These are phyloP conservation scores for Venturia pyrina DNA, from an alignment of 2,329 filamentous ascomycete genomes.

Conservation along the genomic window DNA sequence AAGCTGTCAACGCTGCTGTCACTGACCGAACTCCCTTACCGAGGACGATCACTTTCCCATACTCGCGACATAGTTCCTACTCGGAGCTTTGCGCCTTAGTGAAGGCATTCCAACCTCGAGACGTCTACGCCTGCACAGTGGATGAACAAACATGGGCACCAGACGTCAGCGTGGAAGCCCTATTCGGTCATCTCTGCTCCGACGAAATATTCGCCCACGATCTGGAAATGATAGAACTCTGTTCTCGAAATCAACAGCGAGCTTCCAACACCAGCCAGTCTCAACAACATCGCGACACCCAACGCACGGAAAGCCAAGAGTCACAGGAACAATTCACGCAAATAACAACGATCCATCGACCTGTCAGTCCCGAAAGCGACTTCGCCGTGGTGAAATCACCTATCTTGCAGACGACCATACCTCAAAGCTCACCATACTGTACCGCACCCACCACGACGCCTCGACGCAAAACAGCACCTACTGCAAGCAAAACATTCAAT, in stretches of 20 bases:
- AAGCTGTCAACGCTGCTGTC: slow-evolving; percentile 17
- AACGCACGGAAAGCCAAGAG: background rate
- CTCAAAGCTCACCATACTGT: background rate
- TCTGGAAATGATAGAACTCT: slow-evolving; percentile 6
- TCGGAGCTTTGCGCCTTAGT: slow-evolving; percentile 66
- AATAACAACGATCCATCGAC: background rate
- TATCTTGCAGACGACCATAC: background rate
- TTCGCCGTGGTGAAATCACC: background rate
- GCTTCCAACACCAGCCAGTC: background rate
- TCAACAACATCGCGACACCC: slow-evolving; percentile 1
- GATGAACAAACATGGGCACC: slow-evolving; percentile 54
- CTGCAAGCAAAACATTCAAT: background rate
- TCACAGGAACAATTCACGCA: background rate
- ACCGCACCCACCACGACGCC: background rate
- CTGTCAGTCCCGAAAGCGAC: background rate
- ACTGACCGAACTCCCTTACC: slow-evolving; percentile 17
- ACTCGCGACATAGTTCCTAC: slow-evolving; percentile 83
- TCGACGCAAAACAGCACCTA: background rate
- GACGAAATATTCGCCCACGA: slow-evolving; percentile 9
- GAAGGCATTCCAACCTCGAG: slow-evolving; percentile 55
- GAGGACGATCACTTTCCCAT: slow-evolving; percentile 54
- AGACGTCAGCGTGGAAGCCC: slow-evolving; percentile 49
- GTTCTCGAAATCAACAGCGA: background rate
- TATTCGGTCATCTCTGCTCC: slow-evolving; percentile 54
- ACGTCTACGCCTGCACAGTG: slow-evolving; percentile 73